phyloP scores from a whole-genome alignment of 2,329 filamentous ascomycete genomes.

The Dactylonectria estremocensis region DNA sequence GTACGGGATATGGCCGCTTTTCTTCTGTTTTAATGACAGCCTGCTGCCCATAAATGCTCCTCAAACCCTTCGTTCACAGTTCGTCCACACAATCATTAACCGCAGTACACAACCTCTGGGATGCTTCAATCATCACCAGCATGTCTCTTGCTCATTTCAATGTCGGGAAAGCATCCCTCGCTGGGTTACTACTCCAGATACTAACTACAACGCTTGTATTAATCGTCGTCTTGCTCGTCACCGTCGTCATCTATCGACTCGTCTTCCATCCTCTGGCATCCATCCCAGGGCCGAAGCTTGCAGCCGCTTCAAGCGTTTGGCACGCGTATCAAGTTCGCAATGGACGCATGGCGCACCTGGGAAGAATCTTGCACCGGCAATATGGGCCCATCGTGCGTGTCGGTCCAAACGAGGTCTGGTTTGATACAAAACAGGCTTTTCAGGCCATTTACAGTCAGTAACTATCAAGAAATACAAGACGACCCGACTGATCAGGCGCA shows the following conservation, averaged over 20 bases:
- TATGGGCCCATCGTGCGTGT: slow-evolving; percentile 69
- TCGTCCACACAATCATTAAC: neutral
- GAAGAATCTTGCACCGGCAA: slow-evolving; percentile 59
- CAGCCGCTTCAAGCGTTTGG: slow-evolving; percentile 65
- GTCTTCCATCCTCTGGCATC: slow-evolving; percentile 61
- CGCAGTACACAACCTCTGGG: slow-evolving; percentile 2
- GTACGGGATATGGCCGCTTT: no score
- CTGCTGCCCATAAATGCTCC: neutral
- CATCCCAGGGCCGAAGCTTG: slow-evolving; percentile 63
- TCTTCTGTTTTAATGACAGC: neutral
- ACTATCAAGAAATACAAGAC: neutral
- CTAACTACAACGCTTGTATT: slow-evolving; percentile 19
- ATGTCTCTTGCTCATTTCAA: slow-evolving; percentile 30
- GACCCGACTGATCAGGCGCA: neutral
- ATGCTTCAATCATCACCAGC: slow-evolving; percentile 27
- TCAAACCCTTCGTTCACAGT: no score
- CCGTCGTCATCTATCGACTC: slow-evolving; percentile 56
- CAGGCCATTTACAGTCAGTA: slow-evolving; percentile 63
- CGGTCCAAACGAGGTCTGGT: slow-evolving; percentile 69
- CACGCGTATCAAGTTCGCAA: slow-evolving; percentile 62
- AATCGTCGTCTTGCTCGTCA: slow-evolving; percentile 35
- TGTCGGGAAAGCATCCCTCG: slow-evolving; percentile 20
- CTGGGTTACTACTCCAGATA: neutral
- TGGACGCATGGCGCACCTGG: slow-evolving; percentile 60
- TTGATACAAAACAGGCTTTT: slow-evolving; percentile 64